Percentiles rank a stretch among this genome's conserved stretches.
These are phyloP conservation scores for Penicillium sp. DNA, from an alignment of 2,329 filamentous ascomycete genomes.

Conservation along the genomic window DNA sequence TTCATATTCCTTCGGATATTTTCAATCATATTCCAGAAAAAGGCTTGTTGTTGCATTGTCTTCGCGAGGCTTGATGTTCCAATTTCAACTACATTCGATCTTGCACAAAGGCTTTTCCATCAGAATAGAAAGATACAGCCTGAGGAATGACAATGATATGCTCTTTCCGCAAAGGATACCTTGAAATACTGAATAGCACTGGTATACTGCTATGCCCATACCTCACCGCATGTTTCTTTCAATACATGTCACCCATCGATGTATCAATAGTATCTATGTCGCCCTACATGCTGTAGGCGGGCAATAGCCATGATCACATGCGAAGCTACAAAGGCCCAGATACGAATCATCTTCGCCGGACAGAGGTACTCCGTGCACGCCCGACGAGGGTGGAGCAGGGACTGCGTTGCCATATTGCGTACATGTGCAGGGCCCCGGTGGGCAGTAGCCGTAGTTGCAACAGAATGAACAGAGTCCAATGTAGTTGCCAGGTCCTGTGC, in stretches of 20 bases:
- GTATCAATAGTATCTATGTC: background rate
- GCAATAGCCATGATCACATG: conserved; percentile 51
- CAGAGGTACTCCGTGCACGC: conserved; percentile 22
- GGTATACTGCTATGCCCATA: background rate
- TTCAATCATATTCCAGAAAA: background rate
- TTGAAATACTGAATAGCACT: too few relatives aligned
- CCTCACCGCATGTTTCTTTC: too few relatives aligned
- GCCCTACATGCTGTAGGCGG: conserved; percentile 32
- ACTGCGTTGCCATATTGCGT: conserved; percentile 25
- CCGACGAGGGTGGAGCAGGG: conserved; percentile 25
- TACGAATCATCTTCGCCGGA: conserved; percentile 36
- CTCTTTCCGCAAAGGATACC: background rate
- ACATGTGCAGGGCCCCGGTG: conserved; percentile 33
- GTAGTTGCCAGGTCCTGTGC: conserved; percentile 32
- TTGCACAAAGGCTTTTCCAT: background rate
- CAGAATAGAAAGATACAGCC: background rate
- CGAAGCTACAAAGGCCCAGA: conserved; percentile 48
- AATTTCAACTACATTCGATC: background rate
- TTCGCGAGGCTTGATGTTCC: background rate
- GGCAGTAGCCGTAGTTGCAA: conserved; percentile 34
- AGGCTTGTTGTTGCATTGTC: background rate
- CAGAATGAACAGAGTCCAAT: conserved; percentile 32
- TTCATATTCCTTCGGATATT: background rate
- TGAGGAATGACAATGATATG: background rate
- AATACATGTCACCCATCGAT: too few relatives aligned